phyloP scores from a whole-genome alignment of 495 filamentous ascomycete species.

The Echria macrotheca region DNA sequence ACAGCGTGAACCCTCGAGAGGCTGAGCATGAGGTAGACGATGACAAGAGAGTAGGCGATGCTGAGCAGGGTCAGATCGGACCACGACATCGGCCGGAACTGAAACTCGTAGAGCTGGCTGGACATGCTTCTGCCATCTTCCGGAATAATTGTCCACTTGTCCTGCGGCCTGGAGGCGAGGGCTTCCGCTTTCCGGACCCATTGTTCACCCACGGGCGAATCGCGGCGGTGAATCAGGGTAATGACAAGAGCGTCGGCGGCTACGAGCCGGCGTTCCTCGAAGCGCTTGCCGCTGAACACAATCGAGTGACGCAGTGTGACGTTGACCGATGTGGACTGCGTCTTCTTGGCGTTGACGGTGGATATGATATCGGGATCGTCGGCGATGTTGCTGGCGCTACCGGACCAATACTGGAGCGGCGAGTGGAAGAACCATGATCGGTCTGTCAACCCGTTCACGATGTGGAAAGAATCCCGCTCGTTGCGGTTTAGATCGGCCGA shows the following conservation, averaged over 20 bases:
- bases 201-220: slow-evolving; percentile 49
- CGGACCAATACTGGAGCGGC: slow-evolving; percentile 69
- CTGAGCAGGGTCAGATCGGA: slow-evolving; percentile 54
- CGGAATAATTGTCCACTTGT: slow-evolving; percentile 59
- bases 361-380: slow-evolving; percentile 53
- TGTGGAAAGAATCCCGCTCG: slow-evolving; percentile 45
- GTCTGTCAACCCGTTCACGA: slow-evolving; percentile 46
- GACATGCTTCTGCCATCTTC: slow-evolving; percentile 41
- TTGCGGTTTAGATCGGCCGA: slow-evolving; percentile 28
- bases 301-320: slow-evolving; percentile 65
- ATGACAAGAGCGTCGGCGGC: slow-evolving; percentile 70
- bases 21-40: slow-evolving; percentile 52
- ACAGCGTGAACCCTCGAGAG: slow-evolving; percentile 58
- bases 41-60: slow-evolving; percentile 53
- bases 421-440: slow-evolving; percentile 64
- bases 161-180: slow-evolving; percentile 37
- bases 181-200: slow-evolving; percentile 52
- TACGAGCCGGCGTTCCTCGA: slow-evolving; percentile 53
- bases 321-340: slow-evolving; percentile 54
- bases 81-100: slow-evolving; percentile 60
- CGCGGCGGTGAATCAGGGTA: slow-evolving; percentile 58
- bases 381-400: slow-evolving; percentile 49
- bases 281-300: slow-evolving; percentile 69
- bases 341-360: slow-evolving; percentile 57
- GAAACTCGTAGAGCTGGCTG: slow-evolving; percentile 64